Evolutionary conservation across 805 yeast genomes (phyloP).

Genomic region (Blastobotrys attinorum): DNA sequence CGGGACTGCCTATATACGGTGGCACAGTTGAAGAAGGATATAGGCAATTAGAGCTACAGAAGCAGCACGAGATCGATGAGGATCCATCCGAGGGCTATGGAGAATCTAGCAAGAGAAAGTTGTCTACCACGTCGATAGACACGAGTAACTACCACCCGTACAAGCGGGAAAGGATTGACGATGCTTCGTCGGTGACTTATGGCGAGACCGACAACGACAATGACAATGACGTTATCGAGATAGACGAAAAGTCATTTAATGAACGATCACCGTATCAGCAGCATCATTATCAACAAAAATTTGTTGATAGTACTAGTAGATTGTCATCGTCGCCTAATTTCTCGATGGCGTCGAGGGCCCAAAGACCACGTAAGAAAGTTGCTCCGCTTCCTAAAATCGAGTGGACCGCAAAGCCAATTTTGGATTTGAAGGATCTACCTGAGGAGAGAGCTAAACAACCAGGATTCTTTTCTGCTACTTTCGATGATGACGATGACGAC

Average conservation of each 20-base stretch:
- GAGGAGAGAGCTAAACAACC: constrained; percentile 23
- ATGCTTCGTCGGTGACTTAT: not conserved
- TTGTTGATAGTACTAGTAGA: too few relatives aligned
- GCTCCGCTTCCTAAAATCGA: constrained; percentile 11
- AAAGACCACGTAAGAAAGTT: not conserved
- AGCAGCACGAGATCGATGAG: not conserved
- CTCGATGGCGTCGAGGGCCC: not conserved
- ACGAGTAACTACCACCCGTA: not conserved
- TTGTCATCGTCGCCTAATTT: too few relatives aligned
- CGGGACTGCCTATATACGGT: not conserved
- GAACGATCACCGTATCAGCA: too few relatives aligned
- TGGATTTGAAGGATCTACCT: constrained; percentile 21
- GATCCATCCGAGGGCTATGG: not conserved
- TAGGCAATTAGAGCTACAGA: not conserved
- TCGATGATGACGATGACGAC: constrained; percentile 26
- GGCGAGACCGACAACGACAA: not conserved
- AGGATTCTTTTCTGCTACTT: constrained; percentile 29
- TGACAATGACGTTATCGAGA: not conserved
- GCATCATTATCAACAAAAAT: too few relatives aligned
- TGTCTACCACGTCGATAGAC: not conserved
- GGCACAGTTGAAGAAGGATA: not conserved
- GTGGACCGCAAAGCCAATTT: constrained; percentile 10
- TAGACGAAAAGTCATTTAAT: not conserved
- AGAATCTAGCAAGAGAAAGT: not conserved
- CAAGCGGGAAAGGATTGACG: not conserved